Percentiles rank a stretch among this genome's conserved stretches.
phyloP scores from a whole-genome alignment of 2,329 filamentous ascomycete genomes.

The Leptographium wingfieldii region DNA sequence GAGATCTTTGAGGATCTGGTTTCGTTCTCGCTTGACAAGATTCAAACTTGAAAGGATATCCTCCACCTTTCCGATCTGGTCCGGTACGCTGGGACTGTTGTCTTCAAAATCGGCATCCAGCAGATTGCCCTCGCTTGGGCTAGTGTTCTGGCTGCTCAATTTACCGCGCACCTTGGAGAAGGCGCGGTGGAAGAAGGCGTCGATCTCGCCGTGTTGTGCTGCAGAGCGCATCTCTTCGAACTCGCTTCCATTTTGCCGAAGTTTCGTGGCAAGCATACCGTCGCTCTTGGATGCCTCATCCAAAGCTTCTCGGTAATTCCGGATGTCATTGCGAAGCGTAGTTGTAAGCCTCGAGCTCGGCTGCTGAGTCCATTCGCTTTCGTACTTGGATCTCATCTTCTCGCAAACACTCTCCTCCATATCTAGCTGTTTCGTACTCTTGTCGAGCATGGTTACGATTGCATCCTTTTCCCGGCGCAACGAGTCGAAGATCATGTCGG shows the following conservation, averaged over 20 bases:
- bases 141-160: slow-evolving; percentile 47
- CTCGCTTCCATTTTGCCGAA: slow-evolving; percentile 74
- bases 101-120: slow-evolving; percentile 90
- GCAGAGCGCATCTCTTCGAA: slow-evolving; percentile 94
- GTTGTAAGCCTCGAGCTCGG: slow-evolving; percentile 82
- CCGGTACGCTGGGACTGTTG: slow-evolving; percentile 63
- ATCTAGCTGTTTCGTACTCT: slow-evolving; percentile 76
- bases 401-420: slow-evolving; percentile 97
- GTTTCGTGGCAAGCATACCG: slow-evolving; percentile 66
- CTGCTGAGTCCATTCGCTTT: slow-evolving; percentile 91
- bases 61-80: slow-evolving; percentile 82
- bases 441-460: slow-evolving; percentile 61
- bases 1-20: slow-evolving; percentile 86
- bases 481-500: slow-evolving; percentile 64
- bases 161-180: slow-evolving; percentile 64
- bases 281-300: slow-evolving; percentile 85
- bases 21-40: slow-evolving; percentile 79
- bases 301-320: slow-evolving; percentile 76
- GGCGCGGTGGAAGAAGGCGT: slow-evolving; percentile 77
- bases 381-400: slow-evolving; percentile 98
- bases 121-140: slow-evolving; percentile 61
- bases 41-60: slow-evolving; percentile 84
- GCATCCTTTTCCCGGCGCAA: slow-evolving; percentile 66
- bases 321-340: slow-evolving; percentile 74
- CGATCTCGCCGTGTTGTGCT: slow-evolving; percentile 73